Evolutionary conservation across 2,329 filamentous ascomycete genomes (phyloP), one percentile per base, ranked within the genome.

Genomic region (Iodosphaeria phyllophila): DNA sequence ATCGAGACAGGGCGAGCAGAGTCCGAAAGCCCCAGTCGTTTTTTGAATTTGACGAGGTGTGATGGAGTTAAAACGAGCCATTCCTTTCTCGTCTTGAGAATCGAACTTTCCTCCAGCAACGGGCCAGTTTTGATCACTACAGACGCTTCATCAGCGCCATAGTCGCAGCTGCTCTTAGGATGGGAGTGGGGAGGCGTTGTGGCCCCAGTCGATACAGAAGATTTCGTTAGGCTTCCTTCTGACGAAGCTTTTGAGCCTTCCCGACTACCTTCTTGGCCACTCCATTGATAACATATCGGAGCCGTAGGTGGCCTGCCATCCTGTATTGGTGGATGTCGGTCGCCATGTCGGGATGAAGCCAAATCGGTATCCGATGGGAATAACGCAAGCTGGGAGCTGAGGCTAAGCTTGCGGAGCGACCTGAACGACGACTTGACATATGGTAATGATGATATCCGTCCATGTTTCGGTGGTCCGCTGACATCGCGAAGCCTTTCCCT

Each of bases 21-120:
- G n/a, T n/a, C n/a, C n/a, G n/a, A n/a, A n/a, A n/a, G n/a, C n/a
- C n/a, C n/a, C n/a, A 56, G 47, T 16, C 48, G 46, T 35, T 47
- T 56, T 36, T 51, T 54, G 35, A 64, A 60, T 32, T 61, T 61
- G 35, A 64, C 39, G 21, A 68, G 39, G 25, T 56, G 56, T 20
- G 55, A 50, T 16, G 59, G 45, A 3, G 64, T 63, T 13, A 65
- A 42, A 15, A 66, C 61, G 8, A 68, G 38, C 30, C 62, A 64
- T 28, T 59, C 56, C 24, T 52, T 46, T 18, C 56, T 57, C 2
- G 54, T 44, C 30, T 61, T 64, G 31, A 61, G 44, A 3, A 62
- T 42, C 12, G 57, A 56, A 4, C 55, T 42, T 28, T 65, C 59
- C 1, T 54, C 43, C 36, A 64, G 63, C 18, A 68, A 45, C 10